These are phyloP conservation scores for Suaeda aralocaspica DNA, from an alignment of 148 eudicot species.

Conservation along the genomic window DNA sequence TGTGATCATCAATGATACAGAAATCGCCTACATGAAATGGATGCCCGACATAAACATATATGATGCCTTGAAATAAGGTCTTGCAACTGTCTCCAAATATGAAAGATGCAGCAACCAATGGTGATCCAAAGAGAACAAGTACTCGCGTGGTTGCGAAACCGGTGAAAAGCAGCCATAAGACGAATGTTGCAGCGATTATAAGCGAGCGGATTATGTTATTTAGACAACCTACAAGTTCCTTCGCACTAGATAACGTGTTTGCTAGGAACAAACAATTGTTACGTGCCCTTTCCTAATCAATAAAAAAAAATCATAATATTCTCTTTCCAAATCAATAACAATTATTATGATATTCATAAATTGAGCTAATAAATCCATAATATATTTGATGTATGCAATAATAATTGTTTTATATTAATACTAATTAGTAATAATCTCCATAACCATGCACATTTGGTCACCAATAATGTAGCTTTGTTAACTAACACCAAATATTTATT, in stretches of 20 bases:
- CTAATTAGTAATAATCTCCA: no score
- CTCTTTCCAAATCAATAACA: no score
- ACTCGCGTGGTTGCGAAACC: conserved; percentile 8
- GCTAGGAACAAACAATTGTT: no score
- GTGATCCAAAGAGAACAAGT: conserved; percentile 15
- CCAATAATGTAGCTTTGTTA: no score
- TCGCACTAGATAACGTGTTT: conserved; percentile 6
- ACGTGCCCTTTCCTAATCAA: no score
- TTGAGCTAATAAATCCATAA: no score
- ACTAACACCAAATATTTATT: no score
- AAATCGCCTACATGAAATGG: conserved; percentile 19
- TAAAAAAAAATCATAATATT: no score
- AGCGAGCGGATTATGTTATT: not conserved
- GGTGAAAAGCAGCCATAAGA: conserved; percentile 12
- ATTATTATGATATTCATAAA: no score
- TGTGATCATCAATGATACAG: conserved; percentile 7
- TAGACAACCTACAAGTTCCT: not conserved
- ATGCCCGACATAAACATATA: conserved; percentile 17
- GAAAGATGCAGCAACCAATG: conserved; percentile 13
- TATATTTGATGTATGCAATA: no score
- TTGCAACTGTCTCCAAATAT: conserved; percentile 16
- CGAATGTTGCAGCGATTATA: not conserved
- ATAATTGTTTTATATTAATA: no score
- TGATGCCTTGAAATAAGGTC: conserved; percentile 18
- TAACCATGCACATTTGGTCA: no score